These are phyloP conservation scores for Xylariaceae sp. DNA, from an alignment of 2,329 filamentous ascomycete genomes.

Conservation along the genomic window DNA sequence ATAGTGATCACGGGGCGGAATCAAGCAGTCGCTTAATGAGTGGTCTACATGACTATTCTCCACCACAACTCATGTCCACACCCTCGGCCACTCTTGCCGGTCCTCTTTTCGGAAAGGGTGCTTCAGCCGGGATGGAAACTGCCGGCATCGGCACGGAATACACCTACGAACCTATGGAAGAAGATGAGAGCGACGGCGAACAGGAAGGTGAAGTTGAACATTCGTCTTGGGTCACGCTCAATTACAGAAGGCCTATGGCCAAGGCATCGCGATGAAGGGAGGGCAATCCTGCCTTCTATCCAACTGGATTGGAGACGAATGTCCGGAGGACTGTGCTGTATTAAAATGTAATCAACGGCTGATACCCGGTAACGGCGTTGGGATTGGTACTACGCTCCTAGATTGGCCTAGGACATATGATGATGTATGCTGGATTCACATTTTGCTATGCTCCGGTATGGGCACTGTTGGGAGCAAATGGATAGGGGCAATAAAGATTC, in stretches of 20 bases:
- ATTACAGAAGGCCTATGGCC: constrained; percentile 12
- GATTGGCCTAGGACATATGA: not conserved
- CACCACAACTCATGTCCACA: constrained; percentile 2
- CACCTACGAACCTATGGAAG: constrained; percentile 19
- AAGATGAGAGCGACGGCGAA: constrained; percentile 21
- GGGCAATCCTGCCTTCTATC: too few relatives aligned
- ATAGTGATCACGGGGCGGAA: not conserved
- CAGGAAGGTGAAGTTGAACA: constrained; percentile 19
- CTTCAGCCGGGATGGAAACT: constrained; percentile 1
- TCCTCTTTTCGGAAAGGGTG: constrained; percentile 3
- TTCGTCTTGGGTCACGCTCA: constrained; percentile 19
- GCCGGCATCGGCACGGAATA: constrained; percentile 14
- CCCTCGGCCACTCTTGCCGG: constrained; percentile 1
- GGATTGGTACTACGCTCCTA: not conserved
- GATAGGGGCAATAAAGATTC: too few relatives aligned
- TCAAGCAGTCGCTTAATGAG: not conserved
- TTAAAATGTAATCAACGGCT: not conserved
- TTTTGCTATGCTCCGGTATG: not conserved
- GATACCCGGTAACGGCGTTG: constrained; percentile 6
- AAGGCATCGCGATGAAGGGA: constrained; percentile 14
- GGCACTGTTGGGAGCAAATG: too few relatives aligned
- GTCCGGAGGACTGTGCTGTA: too few relatives aligned
- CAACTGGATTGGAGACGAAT: too few relatives aligned
- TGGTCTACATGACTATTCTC: not conserved
- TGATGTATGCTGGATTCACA: not conserved